Conservation (phyloP, 2,329 filamentous ascomycete species). For the Phialophora verrucosa region DNA sequence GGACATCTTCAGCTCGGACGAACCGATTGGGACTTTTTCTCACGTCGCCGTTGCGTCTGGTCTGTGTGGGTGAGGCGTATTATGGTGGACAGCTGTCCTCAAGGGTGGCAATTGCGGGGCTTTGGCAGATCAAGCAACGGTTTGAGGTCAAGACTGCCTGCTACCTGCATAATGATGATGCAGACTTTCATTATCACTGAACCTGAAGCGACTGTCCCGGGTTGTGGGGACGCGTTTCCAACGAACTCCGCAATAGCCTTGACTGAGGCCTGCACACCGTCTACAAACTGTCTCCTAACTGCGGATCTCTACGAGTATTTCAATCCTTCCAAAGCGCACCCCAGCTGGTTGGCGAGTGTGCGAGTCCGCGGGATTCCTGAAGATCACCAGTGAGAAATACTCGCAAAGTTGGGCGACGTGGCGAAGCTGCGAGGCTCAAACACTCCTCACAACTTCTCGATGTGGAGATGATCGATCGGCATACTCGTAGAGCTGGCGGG, state of each 20-base stretch:
- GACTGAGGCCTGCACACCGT: neutral
- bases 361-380: neutral
- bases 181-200: neutral
- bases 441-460: constrained; percentile 4
- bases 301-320: neutral
- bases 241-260: neutral
- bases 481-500: neutral
- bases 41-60: neutral
- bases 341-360: neutral
- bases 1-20: neutral
- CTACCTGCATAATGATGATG: constrained; percentile 4
- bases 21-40: neutral
- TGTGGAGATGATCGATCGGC: neutral
- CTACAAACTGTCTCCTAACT: neutral
- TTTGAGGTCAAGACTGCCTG: neutral
- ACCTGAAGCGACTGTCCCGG: neutral
- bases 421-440: neutral
- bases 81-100: neutral
- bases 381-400: neutral
- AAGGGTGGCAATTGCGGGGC: neutral
- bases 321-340: neutral
- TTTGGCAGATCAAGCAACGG: neutral
- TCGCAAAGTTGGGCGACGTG: neutral
- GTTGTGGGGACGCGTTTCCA: neutral
- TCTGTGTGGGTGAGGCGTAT: neutral